phyloP scores from a whole-genome alignment of 2,329 filamentous ascomycete genomes.

The Xylariaceae sp. region DNA sequence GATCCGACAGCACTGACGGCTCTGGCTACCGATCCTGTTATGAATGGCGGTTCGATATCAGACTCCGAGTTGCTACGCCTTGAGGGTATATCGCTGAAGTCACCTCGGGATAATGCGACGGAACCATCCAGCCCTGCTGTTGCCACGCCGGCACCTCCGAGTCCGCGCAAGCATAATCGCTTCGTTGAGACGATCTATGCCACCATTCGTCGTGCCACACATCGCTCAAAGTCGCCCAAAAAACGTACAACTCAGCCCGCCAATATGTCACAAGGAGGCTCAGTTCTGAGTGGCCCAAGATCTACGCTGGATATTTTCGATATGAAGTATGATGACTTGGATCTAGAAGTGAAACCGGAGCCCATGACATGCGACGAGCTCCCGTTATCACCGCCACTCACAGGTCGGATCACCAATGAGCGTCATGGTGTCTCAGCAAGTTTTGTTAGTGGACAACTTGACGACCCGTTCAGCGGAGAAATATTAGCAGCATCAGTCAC shows the following conservation, averaged over 20 bases:
- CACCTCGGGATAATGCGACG: conserved; percentile 25
- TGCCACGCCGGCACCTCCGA: conserved; percentile 25
- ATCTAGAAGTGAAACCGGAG: conserved; percentile 16
- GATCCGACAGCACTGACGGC: conserved; percentile 17
- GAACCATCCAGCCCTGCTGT: conserved; percentile 25
- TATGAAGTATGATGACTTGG: conserved; percentile 15
- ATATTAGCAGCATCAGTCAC: conserved; percentile 14
- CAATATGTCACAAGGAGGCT: conserved; percentile 15
- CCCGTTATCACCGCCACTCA: conserved; percentile 30
- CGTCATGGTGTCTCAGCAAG: conserved; percentile 6
- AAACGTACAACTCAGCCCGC: conserved; percentile 10
- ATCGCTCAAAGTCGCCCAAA: conserved; percentile 21
- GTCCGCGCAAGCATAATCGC: conserved; percentile 27
- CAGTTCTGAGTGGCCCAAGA: conserved; percentile 12
- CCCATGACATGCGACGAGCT: conserved; percentile 24
- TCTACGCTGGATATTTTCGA: conserved; percentile 10
- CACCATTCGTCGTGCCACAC: conserved; percentile 27
- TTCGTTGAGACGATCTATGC: conserved; percentile 29
- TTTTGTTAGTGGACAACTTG: conserved; percentile 30
- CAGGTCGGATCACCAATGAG: conserved; percentile 26
- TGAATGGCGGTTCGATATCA: conserved; percentile 39
- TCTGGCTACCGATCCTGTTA: conserved; percentile 25
- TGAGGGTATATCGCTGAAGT: conserved; percentile 43
- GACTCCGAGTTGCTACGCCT: conserved; percentile 44
- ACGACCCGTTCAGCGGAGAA: conserved; percentile 31